Conservation (phyloP, 1,139 yeast genomes). For the Scheffersomyces parashehatae region DNA sequence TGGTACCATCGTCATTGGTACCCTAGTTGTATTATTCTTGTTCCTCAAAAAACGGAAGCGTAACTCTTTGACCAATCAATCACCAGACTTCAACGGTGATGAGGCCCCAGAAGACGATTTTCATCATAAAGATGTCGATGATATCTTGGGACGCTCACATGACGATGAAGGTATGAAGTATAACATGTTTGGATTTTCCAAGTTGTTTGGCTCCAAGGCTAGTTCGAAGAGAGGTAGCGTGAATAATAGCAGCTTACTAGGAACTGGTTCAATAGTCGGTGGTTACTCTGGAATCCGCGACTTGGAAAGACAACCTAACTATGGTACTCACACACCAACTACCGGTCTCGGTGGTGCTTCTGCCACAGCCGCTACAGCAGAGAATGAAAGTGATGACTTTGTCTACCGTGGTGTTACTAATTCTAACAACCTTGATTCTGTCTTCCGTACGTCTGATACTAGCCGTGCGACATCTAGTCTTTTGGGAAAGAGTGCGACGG, state of each 20-base stretch:
- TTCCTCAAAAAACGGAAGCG: slow-evolving; percentile 35
- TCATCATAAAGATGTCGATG: neutral
- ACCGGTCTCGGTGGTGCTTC: slow-evolving; percentile 10
- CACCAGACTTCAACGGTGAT: slow-evolving; percentile 43
- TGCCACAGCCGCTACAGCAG: slow-evolving; percentile 14
- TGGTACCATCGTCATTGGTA: slow-evolving; percentile 44
- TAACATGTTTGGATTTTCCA: slow-evolving; percentile 25
- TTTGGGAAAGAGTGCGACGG: slow-evolving; percentile 12
- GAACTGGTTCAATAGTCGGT: slow-evolving; percentile 8
- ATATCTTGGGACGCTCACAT: neutral
- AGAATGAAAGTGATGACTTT: slow-evolving; percentile 29
- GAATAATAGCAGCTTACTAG: slow-evolving; percentile 1
- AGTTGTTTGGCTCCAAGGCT: slow-evolving; percentile 32
- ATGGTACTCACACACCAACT: slow-evolving; percentile 13
- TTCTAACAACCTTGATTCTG: slow-evolving; percentile 43
- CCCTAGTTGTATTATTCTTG: slow-evolving; percentile 37
- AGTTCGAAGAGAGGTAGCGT: slow-evolving; percentile 7
- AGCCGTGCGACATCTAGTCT: slow-evolving; percentile 18
- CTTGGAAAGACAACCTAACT: slow-evolving; percentile 23
- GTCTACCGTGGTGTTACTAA: slow-evolving; percentile 50
- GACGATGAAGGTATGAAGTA: slow-evolving; percentile 2
- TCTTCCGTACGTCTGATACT: slow-evolving; percentile 32
- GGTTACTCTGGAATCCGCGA: slow-evolving; percentile 19
- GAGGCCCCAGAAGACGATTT: slow-evolving; percentile 11
- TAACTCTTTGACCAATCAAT: slow-evolving; percentile 38